Base-by-base conservation (phyloP, 169 alveolate species). In the Babesia bovis region DNA sequence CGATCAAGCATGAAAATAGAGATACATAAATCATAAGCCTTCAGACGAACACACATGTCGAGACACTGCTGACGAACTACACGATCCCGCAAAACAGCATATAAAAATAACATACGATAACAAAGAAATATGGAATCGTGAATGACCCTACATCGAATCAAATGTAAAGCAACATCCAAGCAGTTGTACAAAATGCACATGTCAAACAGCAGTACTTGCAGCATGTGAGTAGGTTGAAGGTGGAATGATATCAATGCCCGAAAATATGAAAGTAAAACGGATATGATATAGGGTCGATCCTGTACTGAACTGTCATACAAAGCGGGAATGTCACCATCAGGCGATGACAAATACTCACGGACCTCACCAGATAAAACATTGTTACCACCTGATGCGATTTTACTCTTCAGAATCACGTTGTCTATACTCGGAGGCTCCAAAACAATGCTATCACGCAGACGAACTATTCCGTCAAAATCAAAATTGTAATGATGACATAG, bases 1-100 rank as follows among this genome's bases (percentile, higher is more conserved):
- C 41, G 26, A 49, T 75, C 78, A 32, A 23, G 7, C 30, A 75
- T 30, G 33, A 45, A 38, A 12, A 75, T 63, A 33, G n/a, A 33
- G 44, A 75, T 65, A 53, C 76, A 59, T 6, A 75, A 28, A 30
- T 26, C 63, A 52, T 75, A 65, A 3, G 65, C 61, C 55, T 65
- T 63, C 42, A 75, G 69, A n/a, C 85, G 85, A 2, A 59, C 17
- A 6, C 78, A 50, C 85, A 75, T 75, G 63, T 75, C 85, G 26
- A 40, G 60, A 38, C 77, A 38, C 53, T 36, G 28, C 71, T 75
- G 85, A 30, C 71, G 70, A 21, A 75, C 1, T 32, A 19, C 47
- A 13, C 38, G 56, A 49, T 66, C 72, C 13, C 44, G 42, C 19
- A 75, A 66, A 17, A 56, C 60, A 35, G 35, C 55, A 61, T 42